Conservation (phyloP, 2,329 filamentous ascomycete species). For the Phialophora verrucosa region DNA sequence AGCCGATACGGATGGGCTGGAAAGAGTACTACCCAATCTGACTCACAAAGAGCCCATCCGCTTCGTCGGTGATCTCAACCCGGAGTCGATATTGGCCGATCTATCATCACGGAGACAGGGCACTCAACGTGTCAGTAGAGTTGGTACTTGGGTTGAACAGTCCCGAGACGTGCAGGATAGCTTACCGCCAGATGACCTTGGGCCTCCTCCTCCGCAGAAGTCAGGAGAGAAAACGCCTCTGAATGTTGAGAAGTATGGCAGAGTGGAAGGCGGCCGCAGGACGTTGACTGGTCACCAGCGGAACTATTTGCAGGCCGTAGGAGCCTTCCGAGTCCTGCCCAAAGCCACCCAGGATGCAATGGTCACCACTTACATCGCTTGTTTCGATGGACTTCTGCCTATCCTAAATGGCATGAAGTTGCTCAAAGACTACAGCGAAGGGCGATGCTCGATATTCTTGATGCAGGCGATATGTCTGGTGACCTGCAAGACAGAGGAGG, state of each 20-base stretch:
- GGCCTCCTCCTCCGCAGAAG: conserved; percentile 18
- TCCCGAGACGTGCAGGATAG: conserved; percentile 28
- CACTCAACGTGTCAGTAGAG: conserved; percentile 34
- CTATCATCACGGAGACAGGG: conserved; percentile 33
- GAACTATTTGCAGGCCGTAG: conserved; percentile 39
- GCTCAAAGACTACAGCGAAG: conserved; percentile 39
- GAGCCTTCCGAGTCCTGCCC: conserved; percentile 43
- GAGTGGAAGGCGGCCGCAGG: conserved; percentile 36
- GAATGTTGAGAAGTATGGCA: conserved; percentile 40
- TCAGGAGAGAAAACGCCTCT: conserved; percentile 37
- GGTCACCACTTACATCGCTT: conserved; percentile 46
- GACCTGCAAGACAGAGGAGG: conserved; percentile 47
- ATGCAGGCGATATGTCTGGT: conserved; percentile 50
- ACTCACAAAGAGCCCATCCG: conserved; percentile 41
- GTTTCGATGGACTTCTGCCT: conserved; percentile 48
- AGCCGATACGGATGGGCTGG: conserved; percentile 37
- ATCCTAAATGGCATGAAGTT: conserved; percentile 44
- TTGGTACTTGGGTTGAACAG: conserved; percentile 40
- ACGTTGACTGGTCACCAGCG: conserved; percentile 39
- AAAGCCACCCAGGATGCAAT: conserved; percentile 44
- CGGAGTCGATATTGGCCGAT: conserved; percentile 47
- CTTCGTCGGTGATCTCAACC: conserved; percentile 51
- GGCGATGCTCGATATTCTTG: conserved; percentile 44
- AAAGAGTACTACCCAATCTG: conserved; percentile 37
- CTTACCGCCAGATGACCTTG: conserved; percentile 29